Base-by-base conservation (phyloP, 2,329 filamentous ascomycete species). In the Colletotrichum incanum region DNA sequence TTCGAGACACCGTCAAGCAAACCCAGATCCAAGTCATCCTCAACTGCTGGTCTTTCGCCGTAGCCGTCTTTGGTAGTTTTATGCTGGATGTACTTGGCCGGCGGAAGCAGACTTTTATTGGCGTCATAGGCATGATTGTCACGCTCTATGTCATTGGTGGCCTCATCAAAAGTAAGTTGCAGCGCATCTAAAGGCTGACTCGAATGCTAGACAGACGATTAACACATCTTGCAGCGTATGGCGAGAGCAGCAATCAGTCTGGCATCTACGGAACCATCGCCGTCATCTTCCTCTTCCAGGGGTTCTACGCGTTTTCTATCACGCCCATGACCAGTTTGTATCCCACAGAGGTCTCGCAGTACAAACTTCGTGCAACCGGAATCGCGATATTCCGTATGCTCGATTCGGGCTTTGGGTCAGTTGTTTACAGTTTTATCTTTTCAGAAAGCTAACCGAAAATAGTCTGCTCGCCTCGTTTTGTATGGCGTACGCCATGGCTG, bases 201-300 rank as follows among this genome's bases (percentile, higher is more conserved):
- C 28, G 28, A 31, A 6, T 31, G 4, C 28, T 6, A 31, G 28
- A 6, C 28, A 31, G 28, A 6, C 28, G 28, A 5, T 6, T 31
- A 31, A 31, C 28, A 31, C 28, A 31, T 31, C 28, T 6, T 31
- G 28, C 28, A 31, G 28, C 28, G 76, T 67, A 61, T 5, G 68
- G 68, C 28, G 58, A 71, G 20, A 49, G 55, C 23, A 67, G 47
- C 39, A 62, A 66, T 5, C 63, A 67, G 8, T 80, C 82, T 7
- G 83, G 79, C 23, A 79, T 85, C 28, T 86, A 85, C 65, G 81
- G 81, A 28, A 83, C 81, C 1, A 80, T 82, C 26, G 79, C 79
- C 0, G 73, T 79, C 9, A 79, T 81, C 18, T 82, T 81, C 67
- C 73, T 82, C 9, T 82, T 80, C 72, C 79, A 80, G 37, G 80